These are phyloP conservation scores for Clohesyomyces aquaticus DNA, from an alignment of 495 filamentous ascomycete genomes.

Conservation along the genomic window DNA sequence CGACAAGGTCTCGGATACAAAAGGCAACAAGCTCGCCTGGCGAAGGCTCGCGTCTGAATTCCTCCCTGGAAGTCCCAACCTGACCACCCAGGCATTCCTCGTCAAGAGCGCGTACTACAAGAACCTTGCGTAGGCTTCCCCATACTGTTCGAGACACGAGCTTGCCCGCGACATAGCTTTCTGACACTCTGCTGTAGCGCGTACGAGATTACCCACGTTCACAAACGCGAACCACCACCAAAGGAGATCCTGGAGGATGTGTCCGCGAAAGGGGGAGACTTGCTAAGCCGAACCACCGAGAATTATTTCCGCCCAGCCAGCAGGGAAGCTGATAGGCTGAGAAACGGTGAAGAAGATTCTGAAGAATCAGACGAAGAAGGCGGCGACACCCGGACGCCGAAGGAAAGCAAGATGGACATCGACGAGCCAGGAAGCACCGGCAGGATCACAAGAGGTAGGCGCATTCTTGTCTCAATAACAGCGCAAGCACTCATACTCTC, in stretches of 20 bases:
- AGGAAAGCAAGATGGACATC: slow-evolving; percentile 59
- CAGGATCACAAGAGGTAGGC: slow-evolving; percentile 62
- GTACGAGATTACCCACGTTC: slow-evolving; percentile 74
- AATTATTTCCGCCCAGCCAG: slow-evolving; percentile 60
- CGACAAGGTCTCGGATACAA: slow-evolving; percentile 66
- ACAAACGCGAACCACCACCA: slow-evolving; percentile 75
- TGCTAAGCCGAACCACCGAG: slow-evolving; percentile 75
- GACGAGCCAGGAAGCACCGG: slow-evolving; percentile 64
- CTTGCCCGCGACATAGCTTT: neutral
- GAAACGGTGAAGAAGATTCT: slow-evolving; percentile 41
- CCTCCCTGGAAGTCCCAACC: slow-evolving; percentile 62
- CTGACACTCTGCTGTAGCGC: slow-evolving; percentile 53
- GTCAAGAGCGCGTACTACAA: slow-evolving; percentile 84
- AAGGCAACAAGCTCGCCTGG: slow-evolving; percentile 79
- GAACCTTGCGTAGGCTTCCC: slow-evolving; percentile 62
- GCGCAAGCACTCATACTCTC: neutral
- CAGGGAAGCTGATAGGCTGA: slow-evolving; percentile 45
- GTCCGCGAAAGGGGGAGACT: slow-evolving; percentile 73
- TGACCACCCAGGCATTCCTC: slow-evolving; percentile 72
- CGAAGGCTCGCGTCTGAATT: slow-evolving; percentile 70
- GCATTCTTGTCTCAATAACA: neutral
- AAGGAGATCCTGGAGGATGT: slow-evolving; percentile 78
- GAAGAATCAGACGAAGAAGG: slow-evolving; percentile 57
- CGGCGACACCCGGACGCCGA: slow-evolving; percentile 62
- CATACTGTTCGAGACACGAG: neutral